phyloP scores from a whole-genome alignment of 768 basidiomycete species.

The Russula ochroleuca region DNA sequence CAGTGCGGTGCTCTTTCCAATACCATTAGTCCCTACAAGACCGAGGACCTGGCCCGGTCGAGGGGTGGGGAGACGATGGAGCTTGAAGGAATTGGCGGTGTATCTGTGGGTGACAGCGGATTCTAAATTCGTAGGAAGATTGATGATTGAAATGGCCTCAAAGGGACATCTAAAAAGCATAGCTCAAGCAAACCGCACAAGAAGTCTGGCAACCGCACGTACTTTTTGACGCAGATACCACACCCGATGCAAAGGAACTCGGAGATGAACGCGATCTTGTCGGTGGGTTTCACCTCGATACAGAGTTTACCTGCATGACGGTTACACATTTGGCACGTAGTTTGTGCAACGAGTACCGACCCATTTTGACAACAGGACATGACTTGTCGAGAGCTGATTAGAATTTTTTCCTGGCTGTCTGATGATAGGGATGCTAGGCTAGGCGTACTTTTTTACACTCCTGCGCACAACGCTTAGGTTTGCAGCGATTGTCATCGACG shows the following conservation, averaged over 20 bases:
- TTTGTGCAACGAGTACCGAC: conserved; percentile 39
- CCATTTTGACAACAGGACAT: conserved; percentile 98
- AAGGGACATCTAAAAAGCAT: conserved; percentile 78
- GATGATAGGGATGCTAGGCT: conserved; percentile 15
- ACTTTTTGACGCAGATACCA: conserved; percentile 99
- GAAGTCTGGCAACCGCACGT: conserved; percentile 32
- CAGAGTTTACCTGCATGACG: conserved; percentile 77
- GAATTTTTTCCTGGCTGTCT: conserved; percentile 10
- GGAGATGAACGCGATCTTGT: conserved; percentile 98
- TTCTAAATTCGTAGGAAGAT: conserved; percentile 94
- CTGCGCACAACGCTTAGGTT: conserved; percentile 94
- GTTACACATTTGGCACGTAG: background rate
- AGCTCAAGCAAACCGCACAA: background rate
- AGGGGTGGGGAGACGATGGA: conserved; percentile 95
- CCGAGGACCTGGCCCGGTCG: conserved; percentile 98
- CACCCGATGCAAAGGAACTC: conserved; percentile 99
- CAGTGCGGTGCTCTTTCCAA: conserved; percentile 96
- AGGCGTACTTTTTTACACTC: conserved; percentile 89
- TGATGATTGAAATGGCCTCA: conserved; percentile 98
- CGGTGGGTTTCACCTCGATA: conserved; percentile 93
- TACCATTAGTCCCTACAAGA: conserved; percentile 98
- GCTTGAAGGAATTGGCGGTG: conserved; percentile 97
- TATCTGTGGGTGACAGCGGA: conserved; percentile 97
- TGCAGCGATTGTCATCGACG: conserved; percentile 86
- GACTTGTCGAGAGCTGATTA: conserved; percentile 43